Evolutionary conservation across 345 rosid genomes (phyloP).

Genomic region (Abelmoschus esculentus): DNA sequence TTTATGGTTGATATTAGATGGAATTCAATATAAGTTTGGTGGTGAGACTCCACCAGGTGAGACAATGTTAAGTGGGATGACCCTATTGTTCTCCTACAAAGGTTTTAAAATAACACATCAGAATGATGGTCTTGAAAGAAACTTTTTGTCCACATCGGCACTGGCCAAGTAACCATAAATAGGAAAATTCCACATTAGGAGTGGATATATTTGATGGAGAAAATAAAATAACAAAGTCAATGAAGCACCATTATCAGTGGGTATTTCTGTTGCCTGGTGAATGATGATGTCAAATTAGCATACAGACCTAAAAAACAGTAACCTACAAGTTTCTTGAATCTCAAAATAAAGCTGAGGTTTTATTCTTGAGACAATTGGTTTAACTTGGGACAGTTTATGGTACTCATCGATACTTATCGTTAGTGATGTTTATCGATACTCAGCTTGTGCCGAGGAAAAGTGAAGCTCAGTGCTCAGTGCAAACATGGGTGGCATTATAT

Average conservation of each 20-base stretch:
- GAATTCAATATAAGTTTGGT: not conserved
- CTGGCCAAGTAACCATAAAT: conserved; percentile 9
- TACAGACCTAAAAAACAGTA: not conserved
- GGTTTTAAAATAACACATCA: not conserved
- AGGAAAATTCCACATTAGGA: conserved; percentile 16
- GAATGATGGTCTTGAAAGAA: conserved; percentile 15
- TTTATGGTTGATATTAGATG: not conserved
- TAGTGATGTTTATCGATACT: too few relatives aligned
- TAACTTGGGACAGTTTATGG: too few relatives aligned
- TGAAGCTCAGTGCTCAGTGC: not conserved
- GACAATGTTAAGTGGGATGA: conserved; percentile 26
- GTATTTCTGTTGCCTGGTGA: not conserved
- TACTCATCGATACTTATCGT: too few relatives aligned
- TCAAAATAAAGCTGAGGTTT: not conserved
- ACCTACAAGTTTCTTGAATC: not conserved
- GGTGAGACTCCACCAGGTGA: conserved; percentile 19
- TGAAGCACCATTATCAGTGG: conserved; percentile 6
- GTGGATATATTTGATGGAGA: not conserved
- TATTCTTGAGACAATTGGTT: not conserved
- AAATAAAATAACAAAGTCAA: not conserved
- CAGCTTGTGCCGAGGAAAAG: not conserved
- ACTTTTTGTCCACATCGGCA: not conserved
- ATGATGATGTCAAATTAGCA: conserved; percentile 8
- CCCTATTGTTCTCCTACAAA: not conserved
- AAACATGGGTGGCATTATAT: not conserved